These are phyloP conservation scores for Hypsizygus ulmarius DNA, from an alignment of 1,284 basidiomycete genomes.

Conservation along the genomic window DNA sequence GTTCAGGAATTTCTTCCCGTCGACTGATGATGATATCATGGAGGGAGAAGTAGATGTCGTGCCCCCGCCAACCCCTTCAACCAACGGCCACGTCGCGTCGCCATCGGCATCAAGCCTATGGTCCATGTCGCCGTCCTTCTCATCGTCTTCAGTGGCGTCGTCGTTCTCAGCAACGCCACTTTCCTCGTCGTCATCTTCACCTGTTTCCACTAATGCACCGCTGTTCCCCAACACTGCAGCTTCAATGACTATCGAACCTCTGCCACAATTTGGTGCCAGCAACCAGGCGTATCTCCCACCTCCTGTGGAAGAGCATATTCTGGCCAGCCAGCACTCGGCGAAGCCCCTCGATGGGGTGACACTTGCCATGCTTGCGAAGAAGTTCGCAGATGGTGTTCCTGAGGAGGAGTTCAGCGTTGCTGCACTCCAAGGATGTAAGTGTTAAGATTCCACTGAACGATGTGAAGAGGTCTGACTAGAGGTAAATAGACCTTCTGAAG, in stretches of 20 bases:
- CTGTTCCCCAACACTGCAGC: slow-evolving; percentile 22
- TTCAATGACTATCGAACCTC: slow-evolving; percentile 25
- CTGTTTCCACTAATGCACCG: slow-evolving; percentile 21
- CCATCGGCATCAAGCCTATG: slow-evolving; percentile 20
- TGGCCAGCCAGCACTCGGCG: slow-evolving; percentile 55
- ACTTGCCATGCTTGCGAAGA: slow-evolving; percentile 62
- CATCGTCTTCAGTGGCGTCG: slow-evolving; percentile 28
- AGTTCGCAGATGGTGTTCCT: slow-evolving; percentile 73
- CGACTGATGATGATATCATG: slow-evolving; percentile 47
- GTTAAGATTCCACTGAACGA: slow-evolving; percentile 27
- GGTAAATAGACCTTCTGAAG: slow-evolving; percentile 61
- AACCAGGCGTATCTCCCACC: slow-evolving; percentile 66
- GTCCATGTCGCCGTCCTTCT: slow-evolving; percentile 23
- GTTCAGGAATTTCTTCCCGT: slow-evolving; percentile 86
- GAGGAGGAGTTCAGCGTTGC: slow-evolving; percentile 82
- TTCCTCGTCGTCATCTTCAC: slow-evolving; percentile 31
- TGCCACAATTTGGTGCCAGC: slow-evolving; percentile 49
- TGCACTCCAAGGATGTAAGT: slow-evolving; percentile 80
- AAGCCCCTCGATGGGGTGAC: slow-evolving; percentile 61
- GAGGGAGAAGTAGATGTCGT: slow-evolving; percentile 17
- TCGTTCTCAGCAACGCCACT: slow-evolving; percentile 32
- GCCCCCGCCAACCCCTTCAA: slow-evolving; percentile 9
- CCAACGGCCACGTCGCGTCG: slow-evolving; percentile 7
- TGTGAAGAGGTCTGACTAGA: slow-evolving; percentile 8
- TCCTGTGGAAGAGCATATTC: slow-evolving; percentile 57